Evolutionary conservation across 352 stramenopile genomes (phyloP).

Genomic region (Phytopythium montanum): DNA sequence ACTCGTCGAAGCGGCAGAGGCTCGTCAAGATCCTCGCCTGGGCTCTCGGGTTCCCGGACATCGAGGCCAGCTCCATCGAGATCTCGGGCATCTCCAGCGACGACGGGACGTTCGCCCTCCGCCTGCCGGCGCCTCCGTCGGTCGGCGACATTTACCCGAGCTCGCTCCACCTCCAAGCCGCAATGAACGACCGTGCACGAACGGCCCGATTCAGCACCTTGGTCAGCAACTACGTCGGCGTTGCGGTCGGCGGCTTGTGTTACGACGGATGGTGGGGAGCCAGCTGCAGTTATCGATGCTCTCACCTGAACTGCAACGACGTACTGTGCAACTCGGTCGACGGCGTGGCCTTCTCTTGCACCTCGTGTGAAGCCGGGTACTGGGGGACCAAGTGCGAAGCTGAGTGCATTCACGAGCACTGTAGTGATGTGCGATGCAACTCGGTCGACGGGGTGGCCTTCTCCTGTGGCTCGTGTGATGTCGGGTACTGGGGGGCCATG

Average conservation of each 20-base stretch:
- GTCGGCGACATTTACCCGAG: background rate
- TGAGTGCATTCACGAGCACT: background rate
- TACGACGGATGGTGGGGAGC: background rate
- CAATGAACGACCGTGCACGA: background rate
- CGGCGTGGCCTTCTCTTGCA: background rate
- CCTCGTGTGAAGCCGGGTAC: background rate
- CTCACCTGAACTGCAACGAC: background rate
- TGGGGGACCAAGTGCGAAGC: background rate
- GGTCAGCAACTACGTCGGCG: background rate
- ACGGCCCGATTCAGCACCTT: background rate
- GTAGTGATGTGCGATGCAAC: too few species aligned
- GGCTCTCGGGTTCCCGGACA: slow-evolving; percentile 5
- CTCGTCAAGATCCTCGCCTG: slow-evolving; percentile 2
- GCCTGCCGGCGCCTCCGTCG: background rate
- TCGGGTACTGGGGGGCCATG: background rate
- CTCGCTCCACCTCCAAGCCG: background rate
- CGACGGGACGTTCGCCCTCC: background rate
- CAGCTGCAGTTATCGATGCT: background rate
- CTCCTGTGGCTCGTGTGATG: background rate
- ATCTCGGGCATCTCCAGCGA: background rate
- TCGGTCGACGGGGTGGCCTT: too few species aligned
- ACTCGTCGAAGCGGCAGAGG: background rate
- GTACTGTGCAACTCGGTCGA: background rate
- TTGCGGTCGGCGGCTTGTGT: background rate
- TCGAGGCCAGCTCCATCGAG: background rate